Evolutionary conservation across 495 filamentous ascomycete species (phyloP).

Genomic region (Xylaria curta): DNA sequence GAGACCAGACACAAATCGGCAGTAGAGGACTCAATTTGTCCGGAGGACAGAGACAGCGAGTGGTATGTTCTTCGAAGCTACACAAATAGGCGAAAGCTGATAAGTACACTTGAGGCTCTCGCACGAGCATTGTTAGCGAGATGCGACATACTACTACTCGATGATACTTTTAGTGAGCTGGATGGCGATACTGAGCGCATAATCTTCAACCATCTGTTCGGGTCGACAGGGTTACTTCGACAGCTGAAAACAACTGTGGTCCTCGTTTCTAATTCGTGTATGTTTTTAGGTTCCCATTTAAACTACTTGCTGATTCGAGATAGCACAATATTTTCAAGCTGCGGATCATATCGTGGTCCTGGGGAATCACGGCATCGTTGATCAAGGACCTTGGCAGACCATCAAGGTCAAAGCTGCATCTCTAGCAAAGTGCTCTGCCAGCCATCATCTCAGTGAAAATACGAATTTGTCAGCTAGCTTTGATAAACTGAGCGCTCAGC

Average conservation of each 20-base stretch:
- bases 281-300: slow-evolving; percentile 7
- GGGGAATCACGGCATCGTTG: slow-evolving; percentile 51
- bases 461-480: background rate
- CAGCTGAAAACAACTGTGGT: slow-evolving; percentile 40
- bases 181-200: slow-evolving; percentile 43
- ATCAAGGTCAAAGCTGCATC: slow-evolving; percentile 30
- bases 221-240: slow-evolving; percentile 37
- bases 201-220: slow-evolving; percentile 43
- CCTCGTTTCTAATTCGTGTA: slow-evolving; percentile 43
- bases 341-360: slow-evolving; percentile 62
- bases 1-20: slow-evolving; percentile 66
- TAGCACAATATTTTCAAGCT: slow-evolving; percentile 38
- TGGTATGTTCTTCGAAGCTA: slow-evolving; percentile 42
- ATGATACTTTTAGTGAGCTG: slow-evolving; percentile 45
- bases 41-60: slow-evolving; percentile 70
- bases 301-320: slow-evolving; percentile 3
- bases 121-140: slow-evolving; percentile 49
- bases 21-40: slow-evolving; percentile 69
- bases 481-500: background rate
- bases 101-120: slow-evolving; percentile 35
- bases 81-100: background rate
- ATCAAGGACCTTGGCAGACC: slow-evolving; percentile 53
- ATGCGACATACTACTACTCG: slow-evolving; percentile 39
- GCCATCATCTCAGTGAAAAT: slow-evolving; percentile 12
- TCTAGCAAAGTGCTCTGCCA: slow-evolving; percentile 34